Evolutionary conservation across 805 yeast species (phyloP).

Genomic region (Barnettozyma wickerhamii): DNA sequence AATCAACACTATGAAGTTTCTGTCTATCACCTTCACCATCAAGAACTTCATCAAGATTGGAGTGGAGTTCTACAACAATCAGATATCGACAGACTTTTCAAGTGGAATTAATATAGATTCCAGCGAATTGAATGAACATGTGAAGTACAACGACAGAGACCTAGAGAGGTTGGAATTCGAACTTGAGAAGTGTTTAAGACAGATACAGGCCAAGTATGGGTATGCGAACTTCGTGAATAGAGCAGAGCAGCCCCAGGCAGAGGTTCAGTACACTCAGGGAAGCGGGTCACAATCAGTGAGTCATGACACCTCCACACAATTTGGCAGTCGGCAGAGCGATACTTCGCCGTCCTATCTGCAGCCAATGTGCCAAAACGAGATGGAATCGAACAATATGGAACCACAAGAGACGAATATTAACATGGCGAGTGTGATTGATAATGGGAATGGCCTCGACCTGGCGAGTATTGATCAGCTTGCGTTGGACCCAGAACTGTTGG

Average conservation of each 20-base stretch:
- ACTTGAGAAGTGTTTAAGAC: constrained; percentile 1
- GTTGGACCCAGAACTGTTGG: constrained; percentile 5
- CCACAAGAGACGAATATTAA: too few relatives aligned
- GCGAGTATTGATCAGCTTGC: neutral
- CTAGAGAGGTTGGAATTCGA: neutral
- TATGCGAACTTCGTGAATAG: neutral
- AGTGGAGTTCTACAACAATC: constrained; percentile 3
- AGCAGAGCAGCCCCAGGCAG: too few relatives aligned
- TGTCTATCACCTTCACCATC: constrained; percentile 2
- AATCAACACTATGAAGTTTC: constrained; percentile 6
- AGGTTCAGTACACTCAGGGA: too few relatives aligned
- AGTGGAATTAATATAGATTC: too few relatives aligned
- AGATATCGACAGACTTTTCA: too few relatives aligned
- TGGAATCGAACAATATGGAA: too few relatives aligned
- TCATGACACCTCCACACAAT: too few relatives aligned
- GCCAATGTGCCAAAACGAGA: too few relatives aligned
- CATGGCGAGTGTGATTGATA: neutral
- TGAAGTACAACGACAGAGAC: constrained; percentile 1
- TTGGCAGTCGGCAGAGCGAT: too few relatives aligned
- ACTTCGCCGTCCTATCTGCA: too few relatives aligned
- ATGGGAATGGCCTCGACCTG: neutral
- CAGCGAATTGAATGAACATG: too few relatives aligned
- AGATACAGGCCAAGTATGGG: constrained; percentile 4
- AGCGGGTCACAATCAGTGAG: too few relatives aligned
- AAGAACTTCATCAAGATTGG: constrained; percentile 10